phyloP scores from a whole-genome alignment of 352 stramenopile genomes.

The Elongisporangium senticosum region DNA sequence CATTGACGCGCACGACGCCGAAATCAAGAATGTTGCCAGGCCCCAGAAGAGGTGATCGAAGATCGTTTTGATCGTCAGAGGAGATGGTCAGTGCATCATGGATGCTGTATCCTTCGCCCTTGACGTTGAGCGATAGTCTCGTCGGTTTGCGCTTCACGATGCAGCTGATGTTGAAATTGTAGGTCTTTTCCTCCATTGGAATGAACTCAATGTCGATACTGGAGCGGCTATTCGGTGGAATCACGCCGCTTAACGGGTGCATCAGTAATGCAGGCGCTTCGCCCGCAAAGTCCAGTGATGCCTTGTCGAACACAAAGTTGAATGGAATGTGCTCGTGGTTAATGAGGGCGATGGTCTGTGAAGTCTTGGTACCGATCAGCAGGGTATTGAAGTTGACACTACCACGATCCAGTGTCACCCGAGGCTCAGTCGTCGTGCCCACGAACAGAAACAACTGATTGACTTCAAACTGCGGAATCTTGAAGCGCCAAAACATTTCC shows the following conservation, averaged over 20 bases:
- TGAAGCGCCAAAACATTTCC: conserved; percentile 92
- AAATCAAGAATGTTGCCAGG: conserved; percentile 73
- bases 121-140: conserved; percentile 90
- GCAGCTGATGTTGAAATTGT: conserved; percentile 93
- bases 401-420: conserved; percentile 81
- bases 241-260: conserved; percentile 82
- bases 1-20: conserved; percentile 82
- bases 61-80: conserved; percentile 40
- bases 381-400: conserved; percentile 91
- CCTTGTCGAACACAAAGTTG: conserved; percentile 93
- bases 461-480: conserved; percentile 86
- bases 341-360: conserved; percentile 84
- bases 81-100: conserved; percentile 63
- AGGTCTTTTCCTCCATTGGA: conserved; percentile 87
- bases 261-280: conserved; percentile 75
- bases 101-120: conserved; percentile 93
- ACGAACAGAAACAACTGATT: conserved; percentile 90
- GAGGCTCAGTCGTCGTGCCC: conserved; percentile 88
- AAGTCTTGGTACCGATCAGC: conserved; percentile 83
- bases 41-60: conserved; percentile 18
- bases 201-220: conserved; percentile 88
- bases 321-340: conserved; percentile 93
- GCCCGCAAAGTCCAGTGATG: conserved; percentile 74
- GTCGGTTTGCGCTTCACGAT: conserved; percentile 90
- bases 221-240: conserved; percentile 82